Percentiles rank a stretch among this genome's conserved stretches.
phyloP scores from a whole-genome alignment of 192 early-diverging fungal species.

The Backusella psychrophila region DNA sequence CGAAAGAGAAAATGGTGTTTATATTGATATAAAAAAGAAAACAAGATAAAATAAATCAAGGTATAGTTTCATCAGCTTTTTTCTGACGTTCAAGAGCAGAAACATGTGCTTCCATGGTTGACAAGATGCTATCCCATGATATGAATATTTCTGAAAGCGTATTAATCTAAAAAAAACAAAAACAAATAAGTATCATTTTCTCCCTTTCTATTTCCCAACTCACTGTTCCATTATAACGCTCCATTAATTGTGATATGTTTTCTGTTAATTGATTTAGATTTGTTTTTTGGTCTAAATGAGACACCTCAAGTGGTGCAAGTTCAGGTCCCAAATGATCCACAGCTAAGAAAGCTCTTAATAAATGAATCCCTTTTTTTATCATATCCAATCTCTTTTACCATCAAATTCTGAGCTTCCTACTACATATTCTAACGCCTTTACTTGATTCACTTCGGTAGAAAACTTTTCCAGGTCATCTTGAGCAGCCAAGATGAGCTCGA shows the following conservation, averaged over 20 bases:
- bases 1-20: not conserved
- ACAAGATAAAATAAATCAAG: not conserved
- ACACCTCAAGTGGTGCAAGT: conserved; percentile 33
- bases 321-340: conserved; percentile 29
- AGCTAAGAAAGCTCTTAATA: conserved; percentile 5
- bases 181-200: not conserved
- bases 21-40: not conserved
- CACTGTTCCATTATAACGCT: conserved; percentile 44
- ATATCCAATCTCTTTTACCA: conserved; percentile 14
- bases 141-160: conserved; percentile 50
- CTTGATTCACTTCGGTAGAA: conserved; percentile 37
- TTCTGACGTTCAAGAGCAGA: conserved; percentile 31
- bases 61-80: conserved; percentile 4
- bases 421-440: conserved; percentile 39
- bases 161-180: conserved; percentile 31
- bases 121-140: conserved; percentile 43
- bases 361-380: no score
- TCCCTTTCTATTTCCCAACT: not conserved
- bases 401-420: conserved; percentile 36
- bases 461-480: conserved; percentile 35
- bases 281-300: conserved; percentile 30
- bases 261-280: conserved; percentile 27
- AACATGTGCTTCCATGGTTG: conserved; percentile 38
- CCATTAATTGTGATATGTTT: conserved; percentile 33
- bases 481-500: conserved; percentile 37